Base-by-base conservation (phyloP, 257 asterid species). In the Eucommia ulmoides region DNA sequence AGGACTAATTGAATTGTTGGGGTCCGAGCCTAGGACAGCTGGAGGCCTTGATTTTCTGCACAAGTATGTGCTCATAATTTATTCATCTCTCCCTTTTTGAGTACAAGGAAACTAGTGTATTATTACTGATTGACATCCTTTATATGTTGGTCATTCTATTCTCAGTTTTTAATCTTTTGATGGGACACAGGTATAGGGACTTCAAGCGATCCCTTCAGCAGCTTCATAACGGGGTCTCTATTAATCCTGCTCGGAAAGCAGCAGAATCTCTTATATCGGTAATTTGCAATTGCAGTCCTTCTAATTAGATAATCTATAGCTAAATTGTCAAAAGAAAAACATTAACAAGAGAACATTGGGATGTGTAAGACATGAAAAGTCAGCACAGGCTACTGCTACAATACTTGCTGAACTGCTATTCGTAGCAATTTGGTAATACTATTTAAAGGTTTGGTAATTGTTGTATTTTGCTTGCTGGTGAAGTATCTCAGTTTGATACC, bases 21-120 rank as follows among this genome's bases (percentile, higher is more conserved):
- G 86, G 25, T 69, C 79, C 18, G 92, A 89, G 71, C 62, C 96
- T 16, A 74, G 68, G 66, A 72, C 82, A 51, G 83, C 91, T 20
- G 93, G 97, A 1, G 88, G 97, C 29, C 94, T 89, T 49, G 89
- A 89, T 63, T 89, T 89, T 75, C 62, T 89, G 79, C 83, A 78
- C 59, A 84, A 65, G 97, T 84, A 67, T 17, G 75, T 50, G 44
- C 44, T 58, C 46, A n/a, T 12, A 29, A 7, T 12, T 29, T 29
- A 33, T 65, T 62, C 52, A 20, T 47, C 58, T 41, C 45, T 50
- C 8, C 23, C 8, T 33, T 18, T 19, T 26, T 29, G 41, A 20
- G 19, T 51, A 45, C 6, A 38, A 38, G 45, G 1, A 38, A 1
- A 42, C n/a, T 15, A 2, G 15, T n/a, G 20, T 8, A 15, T 35